A percentile compares a stretch with the other conserved stretches of the same genome.
phyloP scores from a whole-genome alignment of 345 rosid species.

The Theobroma cacao region DNA sequence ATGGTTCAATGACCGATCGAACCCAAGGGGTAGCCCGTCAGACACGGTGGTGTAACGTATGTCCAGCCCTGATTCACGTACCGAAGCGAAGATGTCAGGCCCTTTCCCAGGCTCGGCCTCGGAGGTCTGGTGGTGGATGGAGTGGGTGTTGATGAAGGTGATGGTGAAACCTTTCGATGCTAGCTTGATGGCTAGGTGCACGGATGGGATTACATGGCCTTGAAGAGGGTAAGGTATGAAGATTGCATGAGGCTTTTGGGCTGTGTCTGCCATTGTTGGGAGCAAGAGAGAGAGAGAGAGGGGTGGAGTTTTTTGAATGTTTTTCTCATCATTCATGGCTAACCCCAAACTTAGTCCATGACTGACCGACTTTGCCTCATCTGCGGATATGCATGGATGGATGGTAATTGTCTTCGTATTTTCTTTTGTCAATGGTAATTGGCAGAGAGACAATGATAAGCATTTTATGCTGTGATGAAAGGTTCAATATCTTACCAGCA shows the following conservation, averaged over 20 bases:
- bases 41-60: conserved; percentile 67
- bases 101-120: conserved; percentile 22
- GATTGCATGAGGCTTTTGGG: conserved; percentile 51
- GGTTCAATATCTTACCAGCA: too few species aligned
- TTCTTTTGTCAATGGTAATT: too few species aligned
- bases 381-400: conserved; percentile 16
- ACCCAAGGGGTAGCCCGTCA: conserved; percentile 67
- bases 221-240: conserved; percentile 69
- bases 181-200: conserved; percentile 65
- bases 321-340: too few species aligned
- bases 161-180: conserved; percentile 77
- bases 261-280: conserved; percentile 27
- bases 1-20: conserved; percentile 70
- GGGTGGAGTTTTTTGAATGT: not conserved
- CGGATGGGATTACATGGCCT: conserved; percentile 72
- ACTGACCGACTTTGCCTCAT: conserved; percentile 13
- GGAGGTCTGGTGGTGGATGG: conserved; percentile 55
- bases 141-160: conserved; percentile 64
- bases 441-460: too few species aligned
- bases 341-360: not conserved
- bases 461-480: too few species aligned
- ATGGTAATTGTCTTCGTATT: not conserved
- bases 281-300: not conserved
- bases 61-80: conserved; percentile 62
- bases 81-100: conserved; percentile 44